Conservation (phyloP, 805 yeast genomes). For the Candida vaughaniae region DNA sequence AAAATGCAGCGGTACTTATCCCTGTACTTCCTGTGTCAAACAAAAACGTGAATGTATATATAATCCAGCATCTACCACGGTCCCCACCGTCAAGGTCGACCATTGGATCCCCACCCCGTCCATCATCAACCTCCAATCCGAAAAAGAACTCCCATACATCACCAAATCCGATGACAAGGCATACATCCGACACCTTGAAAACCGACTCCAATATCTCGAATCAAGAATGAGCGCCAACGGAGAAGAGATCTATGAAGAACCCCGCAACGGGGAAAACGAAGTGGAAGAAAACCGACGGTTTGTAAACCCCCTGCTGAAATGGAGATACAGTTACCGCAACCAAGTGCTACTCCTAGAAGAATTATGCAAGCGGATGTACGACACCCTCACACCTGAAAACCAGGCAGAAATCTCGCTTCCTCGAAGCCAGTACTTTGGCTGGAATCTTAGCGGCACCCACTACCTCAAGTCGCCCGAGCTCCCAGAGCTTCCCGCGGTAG, state of each 20-base stretch:
- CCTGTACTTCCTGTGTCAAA: conserved; percentile 48
- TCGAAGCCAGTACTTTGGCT: conserved; percentile 59
- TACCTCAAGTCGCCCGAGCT: conserved; percentile 37
- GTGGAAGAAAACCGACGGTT: conserved; percentile 18
- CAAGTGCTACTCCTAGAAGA: conserved; percentile 43
- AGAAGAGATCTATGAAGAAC: conserved; percentile 10
- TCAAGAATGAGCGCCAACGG: conserved; percentile 21
- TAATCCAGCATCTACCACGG: conserved; percentile 8
- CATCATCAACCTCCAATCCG: conserved; percentile 7
- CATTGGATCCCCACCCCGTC: conserved; percentile 11
- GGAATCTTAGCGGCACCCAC: conserved; percentile 63
- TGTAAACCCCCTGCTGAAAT: conserved; percentile 36
- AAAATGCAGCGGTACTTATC: conserved; percentile 54
- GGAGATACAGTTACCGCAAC: conserved; percentile 47
- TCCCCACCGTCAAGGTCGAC: background rate
- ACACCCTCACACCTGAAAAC: conserved; percentile 32
- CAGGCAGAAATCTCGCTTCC: conserved; percentile 43
- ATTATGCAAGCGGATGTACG: conserved; percentile 33
- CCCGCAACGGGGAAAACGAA: conserved; percentile 20
- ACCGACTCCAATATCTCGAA: conserved; percentile 41
- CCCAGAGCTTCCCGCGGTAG: conserved; percentile 32
- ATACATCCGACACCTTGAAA: conserved; percentile 38
- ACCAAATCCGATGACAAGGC: conserved; percentile 9
- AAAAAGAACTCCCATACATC: conserved; percentile 12
- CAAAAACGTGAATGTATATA: conserved; percentile 36